These are phyloP conservation scores for Exophiala sp. DNA, from an alignment of 2,329 filamentous ascomycete genomes.

Conservation along the genomic window DNA sequence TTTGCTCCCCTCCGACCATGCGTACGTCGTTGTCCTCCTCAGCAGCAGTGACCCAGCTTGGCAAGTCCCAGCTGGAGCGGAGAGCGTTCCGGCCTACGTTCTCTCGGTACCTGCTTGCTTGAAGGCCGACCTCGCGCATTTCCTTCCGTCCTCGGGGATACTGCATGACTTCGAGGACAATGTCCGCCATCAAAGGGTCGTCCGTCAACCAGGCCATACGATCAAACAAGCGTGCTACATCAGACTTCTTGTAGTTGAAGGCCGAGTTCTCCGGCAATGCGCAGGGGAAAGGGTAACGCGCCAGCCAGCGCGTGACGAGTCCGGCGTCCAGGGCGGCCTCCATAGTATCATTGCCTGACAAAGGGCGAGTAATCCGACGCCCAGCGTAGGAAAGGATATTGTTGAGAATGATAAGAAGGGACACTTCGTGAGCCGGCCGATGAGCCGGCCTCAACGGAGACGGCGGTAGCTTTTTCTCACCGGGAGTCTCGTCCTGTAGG, in stretches of 20 bases:
- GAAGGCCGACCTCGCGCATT: constrained; percentile 39
- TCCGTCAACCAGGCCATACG: constrained; percentile 38
- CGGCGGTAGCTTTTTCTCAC: constrained; percentile 8
- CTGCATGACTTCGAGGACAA: constrained; percentile 37
- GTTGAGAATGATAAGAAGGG: constrained; percentile 52
- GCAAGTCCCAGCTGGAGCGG: neutral
- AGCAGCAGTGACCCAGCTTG: constrained; percentile 22
- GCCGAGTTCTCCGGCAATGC: constrained; percentile 35
- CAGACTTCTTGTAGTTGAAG: constrained; percentile 43
- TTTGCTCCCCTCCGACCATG: constrained; percentile 50
- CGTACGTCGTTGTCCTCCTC: constrained; percentile 45
- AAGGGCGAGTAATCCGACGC: neutral
- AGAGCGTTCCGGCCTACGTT: constrained; percentile 7
- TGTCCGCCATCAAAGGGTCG: constrained; percentile 41
- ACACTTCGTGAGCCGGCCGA: constrained; percentile 40
- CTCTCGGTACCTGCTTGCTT: constrained; percentile 39
- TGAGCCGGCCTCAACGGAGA: constrained; percentile 23
- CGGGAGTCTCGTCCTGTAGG: constrained; percentile 33
- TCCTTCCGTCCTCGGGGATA: constrained; percentile 32
- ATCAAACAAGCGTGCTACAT: constrained; percentile 38
- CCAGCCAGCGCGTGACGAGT: constrained; percentile 69
- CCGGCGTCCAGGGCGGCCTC: constrained; percentile 54
- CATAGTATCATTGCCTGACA: constrained; percentile 26
- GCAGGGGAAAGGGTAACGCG: constrained; percentile 63
- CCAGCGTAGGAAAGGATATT: constrained; percentile 54